A percentile compares a stretch with the other conserved stretches of the same genome.
phyloP scores from a whole-genome alignment of 2,329 filamentous ascomycete genomes.

The Hypocreales sp. region DNA sequence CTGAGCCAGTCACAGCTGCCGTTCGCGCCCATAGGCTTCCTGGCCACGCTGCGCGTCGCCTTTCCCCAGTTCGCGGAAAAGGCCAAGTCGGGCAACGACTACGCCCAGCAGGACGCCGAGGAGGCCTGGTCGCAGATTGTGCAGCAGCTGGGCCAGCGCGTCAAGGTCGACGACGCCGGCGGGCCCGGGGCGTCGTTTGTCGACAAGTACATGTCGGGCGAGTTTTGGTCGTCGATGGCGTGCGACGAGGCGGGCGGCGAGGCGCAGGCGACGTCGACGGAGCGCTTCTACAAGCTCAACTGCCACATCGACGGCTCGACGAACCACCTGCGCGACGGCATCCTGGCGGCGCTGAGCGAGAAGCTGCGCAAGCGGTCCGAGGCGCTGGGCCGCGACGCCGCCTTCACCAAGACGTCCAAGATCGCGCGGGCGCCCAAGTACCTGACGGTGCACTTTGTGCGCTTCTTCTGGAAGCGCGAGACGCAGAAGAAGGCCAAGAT shows the following conservation, averaged over 20 bases:
- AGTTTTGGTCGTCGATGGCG: constrained; percentile 61
- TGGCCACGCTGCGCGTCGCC: constrained; percentile 59
- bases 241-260: constrained; percentile 75
- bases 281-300: constrained; percentile 81
- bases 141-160: constrained; percentile 62
- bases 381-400: constrained; percentile 58
- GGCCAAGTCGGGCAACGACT: constrained; percentile 67
- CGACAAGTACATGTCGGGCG: constrained; percentile 79
- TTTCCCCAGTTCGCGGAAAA: constrained; percentile 92
- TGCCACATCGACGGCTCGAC: constrained; percentile 83
- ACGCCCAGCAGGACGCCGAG: constrained; percentile 96
- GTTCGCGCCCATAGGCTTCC: constrained; percentile 70
- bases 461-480: constrained; percentile 95
- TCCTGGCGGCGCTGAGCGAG: constrained; percentile 67
- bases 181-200: constrained; percentile 52
- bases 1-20: constrained; percentile 83
- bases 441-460: constrained; percentile 89
- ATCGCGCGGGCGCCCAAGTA: constrained; percentile 89
- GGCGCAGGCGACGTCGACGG: constrained; percentile 48
- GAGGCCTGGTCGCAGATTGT: constrained; percentile 97
- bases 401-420: constrained; percentile 82
- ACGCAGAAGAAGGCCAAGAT: constrained; percentile 99
- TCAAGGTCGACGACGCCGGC: constrained; percentile 45
- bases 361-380: constrained; percentile 83
- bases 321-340: constrained; percentile 83